phyloP scores from a whole-genome alignment of 2,329 filamentous ascomycete genomes.

The Aspergillus sp. region DNA sequence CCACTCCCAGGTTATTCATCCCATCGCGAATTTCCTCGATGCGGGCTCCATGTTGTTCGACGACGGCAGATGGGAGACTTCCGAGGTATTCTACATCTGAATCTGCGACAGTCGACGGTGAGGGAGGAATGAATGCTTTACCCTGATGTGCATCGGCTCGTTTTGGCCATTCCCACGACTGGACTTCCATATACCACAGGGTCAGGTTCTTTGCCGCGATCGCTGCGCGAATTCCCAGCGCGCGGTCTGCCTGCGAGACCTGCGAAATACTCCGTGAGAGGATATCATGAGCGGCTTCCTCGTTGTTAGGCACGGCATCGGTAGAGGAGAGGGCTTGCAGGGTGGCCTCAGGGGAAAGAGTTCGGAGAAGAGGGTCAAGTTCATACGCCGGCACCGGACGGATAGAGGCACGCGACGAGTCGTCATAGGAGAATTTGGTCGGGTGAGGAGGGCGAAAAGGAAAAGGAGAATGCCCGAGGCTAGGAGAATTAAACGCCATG shows the following conservation, averaged over 20 bases:
- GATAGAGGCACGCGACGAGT: conserved; percentile 29
- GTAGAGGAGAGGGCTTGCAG: conserved; percentile 44
- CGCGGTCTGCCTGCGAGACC: conserved; percentile 51
- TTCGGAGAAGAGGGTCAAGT: conserved; percentile 44
- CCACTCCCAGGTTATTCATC: conserved; percentile 38
- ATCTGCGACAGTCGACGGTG: conserved; percentile 3
- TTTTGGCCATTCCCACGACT: conserved; percentile 53
- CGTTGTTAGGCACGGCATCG: conserved; percentile 34
- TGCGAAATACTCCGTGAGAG: conserved; percentile 47
- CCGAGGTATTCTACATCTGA: conserved; percentile 54
- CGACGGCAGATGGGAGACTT: conserved; percentile 58
- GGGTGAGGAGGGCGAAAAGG: conserved; percentile 21
- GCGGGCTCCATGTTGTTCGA: conserved; percentile 63
- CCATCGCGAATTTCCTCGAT: conserved; percentile 62
- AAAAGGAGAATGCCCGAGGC: conserved; percentile 5
- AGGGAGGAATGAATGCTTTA: conserved; percentile 36
- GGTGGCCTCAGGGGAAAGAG: conserved; percentile 49
- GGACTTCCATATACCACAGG: conserved; percentile 53
- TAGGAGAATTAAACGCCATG: conserved; percentile 27
- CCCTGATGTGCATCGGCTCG: conserved; percentile 30
- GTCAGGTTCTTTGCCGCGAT: conserved; percentile 52
- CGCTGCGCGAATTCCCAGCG: conserved; percentile 53
- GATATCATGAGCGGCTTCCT: conserved; percentile 32
- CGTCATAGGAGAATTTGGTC: conserved; percentile 20
- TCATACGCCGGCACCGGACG: conserved; percentile 34